A percentile compares a stretch with the other conserved stretches of the same genome.
Conservation (phyloP, 164 flowering plant species). For the Stephania yunnanensis region DNA sequence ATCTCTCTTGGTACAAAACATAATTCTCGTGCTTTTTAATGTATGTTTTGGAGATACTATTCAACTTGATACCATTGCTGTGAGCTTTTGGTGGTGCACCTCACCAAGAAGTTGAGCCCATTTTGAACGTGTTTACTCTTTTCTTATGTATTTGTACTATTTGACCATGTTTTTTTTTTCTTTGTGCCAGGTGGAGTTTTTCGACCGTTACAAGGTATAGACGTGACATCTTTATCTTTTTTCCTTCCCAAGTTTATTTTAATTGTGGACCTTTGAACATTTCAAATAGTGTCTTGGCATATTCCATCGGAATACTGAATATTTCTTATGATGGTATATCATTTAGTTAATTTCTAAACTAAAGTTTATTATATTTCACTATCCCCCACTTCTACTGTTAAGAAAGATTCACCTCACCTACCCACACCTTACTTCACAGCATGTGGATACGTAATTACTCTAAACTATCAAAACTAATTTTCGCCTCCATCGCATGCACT, state of each 20-base stretch:
- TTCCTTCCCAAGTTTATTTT: neutral
- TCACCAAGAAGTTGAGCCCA: neutral
- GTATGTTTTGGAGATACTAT: neutral
- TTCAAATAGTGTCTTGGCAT: neutral
- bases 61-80: neutral
- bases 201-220: slow-evolving; percentile 83
- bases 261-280: too few species aligned
- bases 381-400: too few species aligned
- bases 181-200: slow-evolving; percentile 79
- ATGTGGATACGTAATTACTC: neutral
- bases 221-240: slow-evolving; percentile 1
- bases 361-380: neutral
- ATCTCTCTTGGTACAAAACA: neutral
- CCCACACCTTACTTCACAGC: neutral
- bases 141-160: neutral
- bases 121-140: neutral
- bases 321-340: slow-evolving; percentile 1
- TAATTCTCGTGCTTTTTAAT: neutral
- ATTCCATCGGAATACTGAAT: neutral
- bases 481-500: neutral
- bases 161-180: slow-evolving; percentile 10
- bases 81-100: neutral
- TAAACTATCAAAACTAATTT: neutral
- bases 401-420: neutral
- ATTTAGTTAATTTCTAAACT: neutral